Percentiles rank a stretch among this genome's conserved stretches.
These are phyloP conservation scores for Termitomyces sp. DNA, from an alignment of 768 basidiomycete species.

Conservation along the genomic window DNA sequence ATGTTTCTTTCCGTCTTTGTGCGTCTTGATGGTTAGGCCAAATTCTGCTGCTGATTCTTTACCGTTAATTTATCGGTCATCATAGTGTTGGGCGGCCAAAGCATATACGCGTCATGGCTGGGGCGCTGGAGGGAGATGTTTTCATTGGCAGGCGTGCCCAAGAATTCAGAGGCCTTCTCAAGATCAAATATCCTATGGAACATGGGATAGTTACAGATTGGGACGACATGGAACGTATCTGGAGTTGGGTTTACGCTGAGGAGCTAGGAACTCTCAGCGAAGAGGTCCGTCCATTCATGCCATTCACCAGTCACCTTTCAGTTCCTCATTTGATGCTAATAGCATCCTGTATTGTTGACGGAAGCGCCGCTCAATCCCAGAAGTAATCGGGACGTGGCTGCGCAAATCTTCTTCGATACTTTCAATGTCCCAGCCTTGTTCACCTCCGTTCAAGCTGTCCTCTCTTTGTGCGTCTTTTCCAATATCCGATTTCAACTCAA, in stretches of 20 bases:
- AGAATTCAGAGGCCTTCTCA: slow-evolving; percentile 90
- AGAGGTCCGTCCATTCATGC: slow-evolving; percentile 58
- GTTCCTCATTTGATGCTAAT: slow-evolving; percentile 10
- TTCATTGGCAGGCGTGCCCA: slow-evolving; percentile 96
- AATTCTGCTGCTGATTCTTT: slow-evolving; percentile 18
- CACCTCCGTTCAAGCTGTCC: slow-evolving; percentile 94
- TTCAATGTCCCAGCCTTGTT: slow-evolving; percentile 99
- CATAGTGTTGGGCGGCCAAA: slow-evolving; percentile 92
- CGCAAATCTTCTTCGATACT: slow-evolving; percentile 99
- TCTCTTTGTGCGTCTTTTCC: slow-evolving; percentile 72
- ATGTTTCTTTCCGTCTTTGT: slow-evolving; percentile 99
- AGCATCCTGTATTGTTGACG: slow-evolving; percentile 97
- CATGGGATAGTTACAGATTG: slow-evolving; percentile 99
- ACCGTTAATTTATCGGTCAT: slow-evolving; percentile 17
- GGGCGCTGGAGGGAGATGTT: slow-evolving; percentile 91
- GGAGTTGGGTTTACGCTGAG: slow-evolving; percentile 96
- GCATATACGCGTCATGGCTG: slow-evolving; percentile 96
- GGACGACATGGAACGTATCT: slow-evolving; percentile 99
- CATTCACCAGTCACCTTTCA: slow-evolving; percentile 9
- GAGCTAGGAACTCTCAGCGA: slow-evolving; percentile 94
- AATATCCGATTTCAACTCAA: not conserved
- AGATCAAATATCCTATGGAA: slow-evolving; percentile 99
- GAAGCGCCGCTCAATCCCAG: slow-evolving; percentile 98
- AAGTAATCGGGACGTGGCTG: slow-evolving; percentile 92
- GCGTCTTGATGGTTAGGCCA: slow-evolving; percentile 42